Evolutionary conservation across 495 filamentous ascomycete species (phyloP), one percentile per base, ranked within the genome.

Genomic region (Hypoxylon perforatum): DNA sequence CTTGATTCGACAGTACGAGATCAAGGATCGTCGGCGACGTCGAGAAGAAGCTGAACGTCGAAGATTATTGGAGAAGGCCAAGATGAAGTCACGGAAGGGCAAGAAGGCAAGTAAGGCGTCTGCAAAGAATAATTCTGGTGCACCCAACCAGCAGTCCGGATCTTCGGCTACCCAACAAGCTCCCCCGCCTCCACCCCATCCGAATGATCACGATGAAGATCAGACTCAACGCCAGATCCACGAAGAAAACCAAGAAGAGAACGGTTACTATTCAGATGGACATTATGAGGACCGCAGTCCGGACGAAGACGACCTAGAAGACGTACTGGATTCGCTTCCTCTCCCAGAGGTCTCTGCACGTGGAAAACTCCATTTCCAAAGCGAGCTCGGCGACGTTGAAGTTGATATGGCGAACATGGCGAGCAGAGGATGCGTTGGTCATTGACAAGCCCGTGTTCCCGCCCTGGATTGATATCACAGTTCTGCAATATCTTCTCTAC

Each of bases 61-160:
- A 58, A 84, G 94, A 23, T 82, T 97, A 42, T 77, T 97, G 51
- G 94, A 98, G 78, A 96, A 97, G 74, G 93, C 95, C 30, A 96
- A 96, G 81, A 93, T 94, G 87, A 97, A 96, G 73, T 91, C 91
- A 50, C 87, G 92, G 33, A 97, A 97, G 82, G 83, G 88, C 79
- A 86, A 84, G 75, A 88, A 86, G 42, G 85, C 84, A 7, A 90
- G 86, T 77, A 90, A 89, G 67, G 56, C 72, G n/a, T 76, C 85
- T 22, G 78, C 82, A 3, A 92, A 91, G 77, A 79, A 82, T 67
- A 77, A 80, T 30, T 70, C 79, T 3, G 57, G 61, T 23, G 33
- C 72, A 11, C 38, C 57, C 3, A 77, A 75, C 44, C 52, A 50
- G 41, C 71, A 75, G 25, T 51, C 50, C 12, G 63, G 61, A 4